Evolutionary conservation across 2,329 filamentous ascomycete genomes (phyloP).

Genomic region (Fusarium longipes): DNA sequence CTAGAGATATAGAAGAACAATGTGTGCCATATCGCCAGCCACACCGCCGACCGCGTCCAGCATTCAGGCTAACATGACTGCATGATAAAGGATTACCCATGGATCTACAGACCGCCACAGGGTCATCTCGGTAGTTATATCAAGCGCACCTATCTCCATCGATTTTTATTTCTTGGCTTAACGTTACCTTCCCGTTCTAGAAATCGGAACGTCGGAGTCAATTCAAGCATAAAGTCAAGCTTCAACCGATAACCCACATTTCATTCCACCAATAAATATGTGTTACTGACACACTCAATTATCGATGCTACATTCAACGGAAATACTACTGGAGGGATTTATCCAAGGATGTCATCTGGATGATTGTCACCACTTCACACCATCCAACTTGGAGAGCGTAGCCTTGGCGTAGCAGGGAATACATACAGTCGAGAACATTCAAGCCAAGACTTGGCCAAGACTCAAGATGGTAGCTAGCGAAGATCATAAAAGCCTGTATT

Average conservation of each 20-base stretch:
- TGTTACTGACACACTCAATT: background rate
- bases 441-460: background rate
- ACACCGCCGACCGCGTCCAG: background rate
- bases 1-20: fast-evolving
- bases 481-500: conserved; percentile 1
- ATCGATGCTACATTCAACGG: background rate
- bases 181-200: conserved; percentile 7
- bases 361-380: no score
- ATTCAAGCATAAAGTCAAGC: conserved; percentile 27
- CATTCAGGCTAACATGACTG: background rate
- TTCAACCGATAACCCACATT: background rate
- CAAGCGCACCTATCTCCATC: conserved; percentile 16
- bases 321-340: conserved; percentile 11
- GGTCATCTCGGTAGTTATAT: background rate
- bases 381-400: background rate
- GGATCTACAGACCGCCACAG: background rate
- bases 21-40: no score
- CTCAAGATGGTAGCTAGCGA: background rate
- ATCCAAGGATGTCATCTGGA: background rate
- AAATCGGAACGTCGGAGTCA: conserved; percentile 9
- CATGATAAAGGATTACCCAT: background rate
- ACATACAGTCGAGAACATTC: background rate
- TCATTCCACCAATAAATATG: conserved; percentile 7
- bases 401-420: background rate
- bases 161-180: fast-evolving